Base-by-base conservation (phyloP, 805 yeast genomes). In the Starmera quercuum region DNA sequence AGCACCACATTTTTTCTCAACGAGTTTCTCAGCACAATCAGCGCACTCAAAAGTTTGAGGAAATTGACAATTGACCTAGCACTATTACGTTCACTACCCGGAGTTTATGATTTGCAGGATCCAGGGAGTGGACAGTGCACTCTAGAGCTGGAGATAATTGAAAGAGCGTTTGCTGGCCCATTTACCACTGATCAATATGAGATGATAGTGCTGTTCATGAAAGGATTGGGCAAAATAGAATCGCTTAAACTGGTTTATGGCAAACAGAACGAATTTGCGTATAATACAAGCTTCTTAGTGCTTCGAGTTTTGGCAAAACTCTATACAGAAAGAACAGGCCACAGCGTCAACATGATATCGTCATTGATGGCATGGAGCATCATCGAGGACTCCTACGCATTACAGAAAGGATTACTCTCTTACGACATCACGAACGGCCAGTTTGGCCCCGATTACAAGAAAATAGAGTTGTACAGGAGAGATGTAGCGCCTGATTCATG, bases 221-320 rank as follows among this genome's bases (percentile, higher is more conserved):
- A 29, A 6, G 8, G 9, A 7, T 5, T 40, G 6, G 38, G 20
- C 20, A 15, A 14, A 4, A 35, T 42, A 4, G 16, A 13, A 1
- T 30, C 44, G 0, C n/a, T 49, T 16, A 42, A 40, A 24, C 21
- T 41, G 5, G 35, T 39, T 0, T 48, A 41, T 37, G 53, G 53
- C 5, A 18, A 45, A 5, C 50, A 45, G 13, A 46, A 45, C 1
- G 48, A 46, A 24, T 20, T 44, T 3, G 35, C 36, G 2, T 34
- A 39, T 10, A 32, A 34, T 7, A 24, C 34, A 3, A n/a, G n/a
- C n/a, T n/a, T n/a, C n/a, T n/a, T n/a, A n/a, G n/a, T n/a, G n/a
- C n/a, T n/a, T n/a, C n/a, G n/a, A n/a, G n/a, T n/a, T n/a, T n/a
- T n/a, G n/a, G n/a, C n/a, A n/a, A n/a, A n/a, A n/a, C n/a, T n/a